Evolutionary conservation across 129 eudicot genomes (phyloP).

Genomic region (Flaveria robusta): DNA sequence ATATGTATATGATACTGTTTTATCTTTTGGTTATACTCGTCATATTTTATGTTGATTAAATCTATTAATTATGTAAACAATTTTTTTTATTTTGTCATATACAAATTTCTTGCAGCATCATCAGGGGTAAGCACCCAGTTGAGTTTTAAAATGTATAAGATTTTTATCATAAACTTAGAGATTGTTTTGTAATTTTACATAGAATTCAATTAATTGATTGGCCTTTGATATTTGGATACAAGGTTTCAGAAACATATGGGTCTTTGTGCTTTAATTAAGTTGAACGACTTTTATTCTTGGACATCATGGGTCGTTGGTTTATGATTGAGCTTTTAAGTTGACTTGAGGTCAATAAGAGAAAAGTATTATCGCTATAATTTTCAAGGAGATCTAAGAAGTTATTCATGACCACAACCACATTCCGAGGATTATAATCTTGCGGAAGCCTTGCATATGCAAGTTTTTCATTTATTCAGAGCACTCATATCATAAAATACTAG

Average conservation of each 20-base stretch:
- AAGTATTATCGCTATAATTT: background rate
- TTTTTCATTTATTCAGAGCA: background rate
- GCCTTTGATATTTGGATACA: too few species aligned
- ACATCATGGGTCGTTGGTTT: background rate
- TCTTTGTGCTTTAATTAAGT: background rate
- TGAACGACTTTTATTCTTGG: background rate
- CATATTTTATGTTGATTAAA: too few species aligned
- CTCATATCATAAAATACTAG: too few species aligned
- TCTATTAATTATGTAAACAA: too few species aligned
- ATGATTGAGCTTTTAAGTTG: background rate
- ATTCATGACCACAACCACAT: background rate
- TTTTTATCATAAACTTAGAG: background rate
- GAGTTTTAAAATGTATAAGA: background rate
- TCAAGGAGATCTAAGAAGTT: background rate
- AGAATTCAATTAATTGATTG: too few species aligned
- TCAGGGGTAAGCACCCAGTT: too few species aligned
- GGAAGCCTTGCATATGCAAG: background rate
- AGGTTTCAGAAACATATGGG: background rate
- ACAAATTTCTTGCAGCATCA: too few species aligned
- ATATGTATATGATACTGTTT: too few species aligned
- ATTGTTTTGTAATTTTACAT: background rate
- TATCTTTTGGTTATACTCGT: too few species aligned
- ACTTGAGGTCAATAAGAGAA: constrained; percentile 1
- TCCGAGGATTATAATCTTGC: background rate
- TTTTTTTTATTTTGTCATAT: too few species aligned